A percentile compares a stretch with the other conserved stretches of the same genome.
These are phyloP conservation scores for Hippophae tibetana DNA, from an alignment of 306 rosid species.

Conservation along the genomic window DNA sequence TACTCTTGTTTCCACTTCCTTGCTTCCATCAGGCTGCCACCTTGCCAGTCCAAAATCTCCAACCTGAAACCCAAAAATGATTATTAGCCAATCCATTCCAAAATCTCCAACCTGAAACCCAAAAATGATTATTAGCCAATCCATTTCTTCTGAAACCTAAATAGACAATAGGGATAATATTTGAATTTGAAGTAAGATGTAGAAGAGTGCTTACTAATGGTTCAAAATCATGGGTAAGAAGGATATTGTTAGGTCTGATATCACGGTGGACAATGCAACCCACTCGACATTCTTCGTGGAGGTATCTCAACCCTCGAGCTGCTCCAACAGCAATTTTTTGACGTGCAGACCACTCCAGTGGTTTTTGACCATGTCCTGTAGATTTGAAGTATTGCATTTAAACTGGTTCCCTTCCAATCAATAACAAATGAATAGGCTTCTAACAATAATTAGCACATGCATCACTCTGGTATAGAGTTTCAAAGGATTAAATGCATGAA, in stretches of 20 bases:
- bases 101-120: slow-evolving; percentile 35
- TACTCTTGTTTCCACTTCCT: slow-evolving; percentile 88
- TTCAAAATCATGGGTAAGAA: slow-evolving; percentile 95
- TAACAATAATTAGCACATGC: neutral
- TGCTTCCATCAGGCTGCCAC: slow-evolving; percentile 94
- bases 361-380: slow-evolving; percentile 49
- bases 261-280: slow-evolving; percentile 99
- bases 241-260: slow-evolving; percentile 89
- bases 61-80: neutral
- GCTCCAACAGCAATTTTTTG: slow-evolving; percentile 89
- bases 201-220: slow-evolving; percentile 56
- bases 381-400: slow-evolving; percentile 12
- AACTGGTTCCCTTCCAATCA: neutral
- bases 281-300: slow-evolving; percentile 97
- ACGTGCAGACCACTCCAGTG: slow-evolving; percentile 70
- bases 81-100: slow-evolving; percentile 33
- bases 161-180: neutral
- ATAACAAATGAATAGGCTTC: neutral
- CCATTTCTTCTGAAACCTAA: neutral
- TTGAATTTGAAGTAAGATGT: neutral
- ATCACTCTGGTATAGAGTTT: neutral
- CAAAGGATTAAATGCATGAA: neutral
- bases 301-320: slow-evolving; percentile 94
- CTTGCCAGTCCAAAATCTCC: slow-evolving; percentile 93
- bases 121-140: slow-evolving; percentile 9